Evolutionary conservation across 2,329 filamentous ascomycete species (phyloP), one percentile per base, ranked within the genome.

Genomic region (Stachybotrys echinatus): DNA sequence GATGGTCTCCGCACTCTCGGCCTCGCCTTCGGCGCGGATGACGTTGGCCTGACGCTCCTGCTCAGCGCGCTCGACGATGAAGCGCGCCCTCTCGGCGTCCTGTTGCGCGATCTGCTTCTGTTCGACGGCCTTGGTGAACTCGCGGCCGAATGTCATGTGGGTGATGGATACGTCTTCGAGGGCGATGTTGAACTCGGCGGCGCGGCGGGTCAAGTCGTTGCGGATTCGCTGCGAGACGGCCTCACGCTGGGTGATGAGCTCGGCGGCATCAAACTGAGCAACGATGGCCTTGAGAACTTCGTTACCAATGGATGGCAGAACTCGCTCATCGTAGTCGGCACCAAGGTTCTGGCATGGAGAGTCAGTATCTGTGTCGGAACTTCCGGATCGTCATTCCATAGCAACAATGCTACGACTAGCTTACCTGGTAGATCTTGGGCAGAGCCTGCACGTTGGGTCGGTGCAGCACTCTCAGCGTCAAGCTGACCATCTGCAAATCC

Each of bases 41-140:
- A 99, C 94, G 74, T 94, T 97, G 61, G 94, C 94, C 76, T 99
- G 94, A 63, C 94, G 83, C 77, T 99, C 94, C 78, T 99, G 94
- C 81, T 99, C 94, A 53, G 94, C 94, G 71, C 90, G 90, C 81
- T 99, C 94, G 69, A 99, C 94, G 61, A 99, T 95, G 78, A 99
- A 99, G 58, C 94, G 84, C 45, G 94, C 94, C 58, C 94, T 84
- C 80, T 99, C 94, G 56, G 94, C 94, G 67, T 99, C 94, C 74
- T 99, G 94, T 76, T 99, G 94, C 50, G 94, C 94, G 70, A 99
- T 99, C 80, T 99, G 94, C 85, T 99, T 99, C 83, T 99, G 94
- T 77, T 99, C 94, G 64, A 99, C 94, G 57, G 94, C 94, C 72
- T 89, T 89, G 54, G 94, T 99, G 80, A 99, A 99, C 74, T 99